phyloP scores from a whole-genome alignment of 176 grass and related monocot genomes.

The Pontederia crassipes region DNA sequence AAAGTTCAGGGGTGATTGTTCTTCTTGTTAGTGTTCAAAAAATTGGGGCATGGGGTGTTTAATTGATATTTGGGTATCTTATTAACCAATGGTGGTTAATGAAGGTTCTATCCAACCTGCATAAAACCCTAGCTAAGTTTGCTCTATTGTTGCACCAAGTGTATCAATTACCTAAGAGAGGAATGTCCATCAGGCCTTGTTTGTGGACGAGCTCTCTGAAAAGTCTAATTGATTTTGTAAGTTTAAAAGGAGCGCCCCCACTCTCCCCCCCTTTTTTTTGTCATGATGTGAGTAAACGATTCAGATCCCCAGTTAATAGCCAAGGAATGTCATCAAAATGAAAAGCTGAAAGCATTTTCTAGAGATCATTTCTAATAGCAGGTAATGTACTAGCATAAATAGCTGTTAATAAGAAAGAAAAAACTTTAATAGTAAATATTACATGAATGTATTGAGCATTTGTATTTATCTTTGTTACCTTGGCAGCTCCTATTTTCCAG shows the following conservation, averaged over 20 bases:
- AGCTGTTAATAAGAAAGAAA: neutral
- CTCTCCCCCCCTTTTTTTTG: neutral
- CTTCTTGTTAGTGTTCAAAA: too few species aligned
- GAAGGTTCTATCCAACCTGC: neutral
- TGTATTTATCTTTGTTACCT: too few species aligned
- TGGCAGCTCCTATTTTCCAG: too few species aligned
- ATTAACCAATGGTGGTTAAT: neutral
- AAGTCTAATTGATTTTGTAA: neutral
- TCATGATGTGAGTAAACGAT: neutral
- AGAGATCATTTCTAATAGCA: neutral
- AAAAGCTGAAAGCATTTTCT: neutral
- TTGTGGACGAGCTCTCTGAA: neutral
- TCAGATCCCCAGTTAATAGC: neutral
- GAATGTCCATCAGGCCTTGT: neutral
- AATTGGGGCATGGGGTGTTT: too few species aligned
- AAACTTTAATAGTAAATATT: too few species aligned
- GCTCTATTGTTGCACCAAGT: neutral
- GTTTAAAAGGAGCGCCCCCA: neutral
- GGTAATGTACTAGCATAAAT: neutral
- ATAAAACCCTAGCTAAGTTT: neutral
- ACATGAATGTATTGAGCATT: too few species aligned
- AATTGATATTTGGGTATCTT: too few species aligned
- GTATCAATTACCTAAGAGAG: neutral
- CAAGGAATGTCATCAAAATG: neutral
- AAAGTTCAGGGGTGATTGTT: too few species aligned